Conservation (phyloP, 768 basidiomycete genomes). For the Lanmaoa pseudosensibilis region DNA sequence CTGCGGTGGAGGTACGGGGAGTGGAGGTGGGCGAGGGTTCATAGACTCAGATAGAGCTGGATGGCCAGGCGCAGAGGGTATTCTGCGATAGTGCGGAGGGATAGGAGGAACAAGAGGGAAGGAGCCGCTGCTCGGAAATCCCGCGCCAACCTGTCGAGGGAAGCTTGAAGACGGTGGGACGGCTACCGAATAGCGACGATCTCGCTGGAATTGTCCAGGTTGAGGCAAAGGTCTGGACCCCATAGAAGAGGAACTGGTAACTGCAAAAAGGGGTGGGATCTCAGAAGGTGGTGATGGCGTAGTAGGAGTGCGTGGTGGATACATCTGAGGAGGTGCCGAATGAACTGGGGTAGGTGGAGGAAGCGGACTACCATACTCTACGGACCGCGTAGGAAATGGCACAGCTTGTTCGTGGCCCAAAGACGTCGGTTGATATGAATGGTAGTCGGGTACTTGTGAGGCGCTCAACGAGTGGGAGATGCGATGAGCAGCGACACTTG, state of each 20-base stretch:
- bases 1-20: constrained; percentile 30
- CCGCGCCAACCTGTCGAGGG: constrained; percentile 24
- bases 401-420: constrained; percentile 20
- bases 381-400: constrained; percentile 27
- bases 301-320: constrained; percentile 17
- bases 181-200: constrained; percentile 32
- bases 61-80: constrained; percentile 26
- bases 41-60: constrained; percentile 26
- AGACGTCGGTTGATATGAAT: constrained; percentile 21
- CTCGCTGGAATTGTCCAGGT: constrained; percentile 31
- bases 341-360: constrained; percentile 24
- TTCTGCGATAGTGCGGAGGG: constrained; percentile 36
- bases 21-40: constrained; percentile 20
- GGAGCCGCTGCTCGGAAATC: constrained; percentile 19
- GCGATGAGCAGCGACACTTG: constrained; percentile 15
- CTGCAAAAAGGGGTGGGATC: constrained; percentile 2
- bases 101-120: constrained; percentile 20
- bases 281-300: constrained; percentile 31
- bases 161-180: constrained; percentile 33
- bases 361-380: constrained; percentile 20
- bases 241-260: not conserved
- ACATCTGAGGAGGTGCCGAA: constrained; percentile 28
- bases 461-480: constrained; percentile 31
- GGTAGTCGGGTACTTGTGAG: constrained; percentile 29
- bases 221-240: constrained; percentile 35